phyloP scores from a whole-genome alignment of 2,329 filamentous ascomycete genomes.

The Cryphonectria carpinicola region DNA sequence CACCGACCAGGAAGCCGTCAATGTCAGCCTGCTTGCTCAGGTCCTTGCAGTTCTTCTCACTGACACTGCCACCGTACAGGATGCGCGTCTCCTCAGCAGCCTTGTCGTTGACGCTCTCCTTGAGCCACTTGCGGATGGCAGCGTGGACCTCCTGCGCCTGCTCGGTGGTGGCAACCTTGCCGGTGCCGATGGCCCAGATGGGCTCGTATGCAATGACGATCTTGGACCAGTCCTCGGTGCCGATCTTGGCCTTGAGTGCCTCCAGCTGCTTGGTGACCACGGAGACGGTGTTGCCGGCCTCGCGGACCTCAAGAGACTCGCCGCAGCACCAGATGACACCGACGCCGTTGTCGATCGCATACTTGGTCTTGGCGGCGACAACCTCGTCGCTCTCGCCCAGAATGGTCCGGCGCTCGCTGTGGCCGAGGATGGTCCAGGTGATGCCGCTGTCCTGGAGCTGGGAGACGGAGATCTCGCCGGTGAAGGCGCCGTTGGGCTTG shows the following conservation, averaged over 20 bases:
- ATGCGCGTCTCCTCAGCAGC: slow-evolving; percentile 88
- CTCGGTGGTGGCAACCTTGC: slow-evolving; percentile 85
- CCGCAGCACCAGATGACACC: slow-evolving; percentile 97
- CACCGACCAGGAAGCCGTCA: slow-evolving; percentile 96
- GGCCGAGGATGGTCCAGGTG: slow-evolving; percentile 88
- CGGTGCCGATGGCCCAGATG: slow-evolving; percentile 95
- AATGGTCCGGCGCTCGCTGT: slow-evolving; percentile 92
- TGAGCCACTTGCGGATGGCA: slow-evolving; percentile 88
- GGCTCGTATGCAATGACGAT: slow-evolving; percentile 98
- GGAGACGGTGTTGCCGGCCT: slow-evolving; percentile 81
- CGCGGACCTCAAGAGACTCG: slow-evolving; percentile 91
- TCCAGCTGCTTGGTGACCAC: slow-evolving; percentile 85
- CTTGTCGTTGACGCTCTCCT: slow-evolving; percentile 72
- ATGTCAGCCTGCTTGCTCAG: slow-evolving; percentile 92
- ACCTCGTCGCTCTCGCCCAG: slow-evolving; percentile 84
- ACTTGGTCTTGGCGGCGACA: slow-evolving; percentile 93
- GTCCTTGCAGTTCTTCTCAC: slow-evolving; percentile 96
- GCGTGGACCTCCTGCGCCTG: slow-evolving; percentile 95
- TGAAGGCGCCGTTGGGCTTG: slow-evolving; percentile 96
- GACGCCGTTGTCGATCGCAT: slow-evolving; percentile 82
- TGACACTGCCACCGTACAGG: slow-evolving; percentile 95
- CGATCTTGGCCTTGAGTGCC: slow-evolving; percentile 71
- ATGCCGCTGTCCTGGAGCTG: slow-evolving; percentile 90
- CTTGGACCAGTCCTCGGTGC: slow-evolving; percentile 80
- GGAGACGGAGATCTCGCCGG: slow-evolving; percentile 90